Base-by-base conservation (phyloP, 305 asterid genomes). In the Rubia occidens region DNA sequence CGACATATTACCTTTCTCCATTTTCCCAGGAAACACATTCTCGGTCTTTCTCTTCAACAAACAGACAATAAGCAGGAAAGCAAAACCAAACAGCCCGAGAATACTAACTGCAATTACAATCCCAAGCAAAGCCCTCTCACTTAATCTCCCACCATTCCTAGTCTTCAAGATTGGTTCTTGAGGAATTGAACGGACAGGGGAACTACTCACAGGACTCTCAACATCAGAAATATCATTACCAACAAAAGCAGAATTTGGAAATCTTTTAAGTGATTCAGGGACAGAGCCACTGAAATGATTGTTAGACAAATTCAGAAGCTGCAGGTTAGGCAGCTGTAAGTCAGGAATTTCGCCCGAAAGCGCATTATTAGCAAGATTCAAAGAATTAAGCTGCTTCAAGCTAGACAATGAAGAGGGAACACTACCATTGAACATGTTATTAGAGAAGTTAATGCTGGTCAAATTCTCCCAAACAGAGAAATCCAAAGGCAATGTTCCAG, bases 231-330 rank as follows among this genome's bases (percentile, higher is more conserved):
- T 80, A 72, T 62, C 74, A 66, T 90, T 92, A 40, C 96, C 94
- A 17, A 69, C 17, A 80, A 88, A 92, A 56, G 69, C 86, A 43
- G 86, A 79, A 67, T 86, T 90, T 18, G 97, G 96, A 71, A 88
- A 92, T 81, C 83, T 84, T 77, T 80, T 86, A 70, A 92, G 89
- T 64, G 97, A 90, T 60, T 82, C 79, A 21, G 98, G 98, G 66
- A 90, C 91, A 72, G 44, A 71, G 20, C 98, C 98, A 69, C 71
- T 78, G 72, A 92, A 89, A 64, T 75, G 74, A 66, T 92, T 92
- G 82, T 85, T 49, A 14, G 98, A 92, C 5, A 92, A 85, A 73
- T 90, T 82, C 15, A 92, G 82, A 24, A 81, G 43, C 85, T 82
- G 85, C 79, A 92, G 82, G 71, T 78, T 83, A 21, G 91, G 87